Conservation (phyloP, 768 basidiomycete genomes). For the Psilocybe azurescens region DNA sequence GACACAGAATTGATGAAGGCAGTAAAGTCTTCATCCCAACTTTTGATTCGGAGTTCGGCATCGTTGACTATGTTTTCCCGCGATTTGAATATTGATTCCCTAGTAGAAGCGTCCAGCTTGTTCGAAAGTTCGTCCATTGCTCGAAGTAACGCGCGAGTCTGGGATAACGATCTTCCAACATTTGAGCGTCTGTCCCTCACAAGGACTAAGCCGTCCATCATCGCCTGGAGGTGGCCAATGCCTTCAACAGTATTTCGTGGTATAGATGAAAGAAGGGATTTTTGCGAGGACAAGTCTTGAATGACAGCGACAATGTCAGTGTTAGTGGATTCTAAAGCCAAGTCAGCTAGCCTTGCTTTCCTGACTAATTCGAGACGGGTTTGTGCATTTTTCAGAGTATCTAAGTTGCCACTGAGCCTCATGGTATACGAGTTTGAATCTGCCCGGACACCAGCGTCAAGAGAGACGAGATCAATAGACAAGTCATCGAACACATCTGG, state of each 20-base stretch:
- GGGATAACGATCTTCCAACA: slow-evolving; percentile 50
- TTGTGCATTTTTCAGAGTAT: slow-evolving; percentile 51
- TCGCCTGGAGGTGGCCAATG: slow-evolving; percentile 37
- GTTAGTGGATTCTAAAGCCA: slow-evolving; percentile 39
- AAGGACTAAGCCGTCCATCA: slow-evolving; percentile 35
- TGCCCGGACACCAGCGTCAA: slow-evolving; percentile 71
- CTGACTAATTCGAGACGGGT: slow-evolving; percentile 55
- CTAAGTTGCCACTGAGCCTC: slow-evolving; percentile 59
- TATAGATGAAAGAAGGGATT: slow-evolving; percentile 35
- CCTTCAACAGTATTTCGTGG: slow-evolving; percentile 18
- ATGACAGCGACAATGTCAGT: slow-evolving; percentile 43
- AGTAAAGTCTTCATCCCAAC: slow-evolving; percentile 52
- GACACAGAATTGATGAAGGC: slow-evolving; percentile 44
- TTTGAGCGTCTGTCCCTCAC: slow-evolving; percentile 15
- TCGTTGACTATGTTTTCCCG: slow-evolving; percentile 58
- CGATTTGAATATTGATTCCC: slow-evolving; percentile 52
- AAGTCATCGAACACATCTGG: slow-evolving; percentile 36
- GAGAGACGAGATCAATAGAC: slow-evolving; percentile 58
- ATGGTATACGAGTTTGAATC: slow-evolving; percentile 75
- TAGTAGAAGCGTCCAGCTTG: slow-evolving; percentile 46
- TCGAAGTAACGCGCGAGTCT: slow-evolving; percentile 58
- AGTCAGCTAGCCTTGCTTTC: slow-evolving; percentile 60
- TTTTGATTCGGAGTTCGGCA: slow-evolving; percentile 49
- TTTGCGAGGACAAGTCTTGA: slow-evolving; percentile 45
- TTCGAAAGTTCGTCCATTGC: slow-evolving; percentile 57